Evolutionary conservation across 768 basidiomycete species (phyloP).

Genomic region (Rhodocollybia butyracea): DNA sequence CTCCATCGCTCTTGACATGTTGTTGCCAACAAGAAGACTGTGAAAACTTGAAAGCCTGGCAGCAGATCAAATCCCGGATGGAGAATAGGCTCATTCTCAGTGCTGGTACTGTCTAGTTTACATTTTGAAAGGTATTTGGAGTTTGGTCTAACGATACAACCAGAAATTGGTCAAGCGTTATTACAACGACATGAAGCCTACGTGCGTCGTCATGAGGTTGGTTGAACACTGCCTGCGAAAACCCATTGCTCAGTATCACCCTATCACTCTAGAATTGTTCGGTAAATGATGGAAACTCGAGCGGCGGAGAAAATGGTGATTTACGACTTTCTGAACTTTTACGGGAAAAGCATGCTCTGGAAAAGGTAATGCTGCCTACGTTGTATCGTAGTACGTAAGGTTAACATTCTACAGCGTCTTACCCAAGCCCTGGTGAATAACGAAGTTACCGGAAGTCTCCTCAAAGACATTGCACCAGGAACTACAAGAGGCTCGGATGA

Average conservation of each 20-base stretch:
- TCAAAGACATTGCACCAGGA: constrained; percentile 72
- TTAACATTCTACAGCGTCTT: constrained; percentile 48
- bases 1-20: constrained; percentile 46
- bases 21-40: constrained; percentile 68
- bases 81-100: constrained; percentile 79
- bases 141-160: neutral
- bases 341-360: constrained; percentile 58
- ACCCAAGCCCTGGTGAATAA: constrained; percentile 77
- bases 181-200: constrained; percentile 85
- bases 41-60: constrained; percentile 61
- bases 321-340: constrained; percentile 29
- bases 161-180: constrained; percentile 89
- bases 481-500: constrained; percentile 67
- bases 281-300: constrained; percentile 17
- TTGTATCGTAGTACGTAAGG: neutral
- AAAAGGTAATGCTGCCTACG: constrained; percentile 45
- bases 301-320: constrained; percentile 27
- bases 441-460: constrained; percentile 77
- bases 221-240: constrained; percentile 16
- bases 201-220: constrained; percentile 67
- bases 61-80: constrained; percentile 61
- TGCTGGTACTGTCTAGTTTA: constrained; percentile 61
- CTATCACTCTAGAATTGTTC: constrained; percentile 6
- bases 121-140: neutral
- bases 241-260: constrained; percentile 1